phyloP scores from a whole-genome alignment of 768 basidiomycete genomes.

The Serendipita sp. region DNA sequence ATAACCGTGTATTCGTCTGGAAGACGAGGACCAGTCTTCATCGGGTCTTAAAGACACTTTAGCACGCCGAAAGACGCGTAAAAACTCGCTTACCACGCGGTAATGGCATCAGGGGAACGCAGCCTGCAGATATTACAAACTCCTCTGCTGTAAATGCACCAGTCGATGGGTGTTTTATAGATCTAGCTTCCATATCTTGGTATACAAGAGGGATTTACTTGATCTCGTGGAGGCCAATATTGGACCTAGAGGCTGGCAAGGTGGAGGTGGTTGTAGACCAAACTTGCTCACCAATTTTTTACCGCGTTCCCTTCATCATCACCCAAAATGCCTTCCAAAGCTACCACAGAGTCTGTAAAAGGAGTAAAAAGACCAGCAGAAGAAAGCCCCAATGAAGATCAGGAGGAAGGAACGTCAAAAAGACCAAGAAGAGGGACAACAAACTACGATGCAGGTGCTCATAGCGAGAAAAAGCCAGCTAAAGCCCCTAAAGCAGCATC shows the following conservation, averaged over 20 bases:
- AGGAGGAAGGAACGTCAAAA: background rate
- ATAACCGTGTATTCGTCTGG: background rate
- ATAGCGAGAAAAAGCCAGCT: conserved; percentile 2
- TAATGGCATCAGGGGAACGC: background rate
- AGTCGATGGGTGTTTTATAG: background rate
- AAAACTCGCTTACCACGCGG: background rate
- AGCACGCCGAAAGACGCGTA: background rate
- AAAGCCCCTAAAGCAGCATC: background rate
- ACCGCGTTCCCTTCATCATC: too few relatives aligned
- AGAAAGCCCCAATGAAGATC: background rate
- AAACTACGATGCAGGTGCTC: conserved; percentile 2
- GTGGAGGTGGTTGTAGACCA: too few relatives aligned
- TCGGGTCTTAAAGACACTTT: background rate
- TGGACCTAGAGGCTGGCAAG: too few relatives aligned
- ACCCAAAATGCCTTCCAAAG: background rate
- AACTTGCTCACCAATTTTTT: too few relatives aligned
- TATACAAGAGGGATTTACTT: background rate
- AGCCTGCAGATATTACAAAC: background rate
- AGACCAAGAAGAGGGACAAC: background rate
- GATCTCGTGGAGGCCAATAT: too few relatives aligned
- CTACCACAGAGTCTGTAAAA: background rate
- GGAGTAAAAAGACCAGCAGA: background rate
- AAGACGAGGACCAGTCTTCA: background rate
- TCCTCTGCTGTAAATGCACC: background rate
- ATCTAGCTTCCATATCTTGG: background rate